These are phyloP conservation scores for Paraphaeosphaeria minitans DNA, from an alignment of 2,329 filamentous ascomycete genomes.

Conservation along the genomic window DNA sequence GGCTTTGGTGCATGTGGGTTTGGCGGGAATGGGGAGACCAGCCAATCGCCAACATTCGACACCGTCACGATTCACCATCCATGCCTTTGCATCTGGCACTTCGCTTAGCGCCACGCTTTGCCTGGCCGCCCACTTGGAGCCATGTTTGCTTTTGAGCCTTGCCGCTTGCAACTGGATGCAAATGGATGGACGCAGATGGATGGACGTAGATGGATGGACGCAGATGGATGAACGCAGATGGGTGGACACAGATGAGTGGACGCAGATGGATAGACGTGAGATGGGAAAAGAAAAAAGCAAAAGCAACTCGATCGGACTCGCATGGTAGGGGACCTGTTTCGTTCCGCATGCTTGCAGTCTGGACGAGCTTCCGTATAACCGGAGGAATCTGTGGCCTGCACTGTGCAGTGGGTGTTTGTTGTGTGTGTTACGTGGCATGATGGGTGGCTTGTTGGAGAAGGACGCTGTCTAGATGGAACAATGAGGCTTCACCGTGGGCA, in stretches of 20 bases:
- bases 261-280: too few relatives aligned
- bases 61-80: too few relatives aligned
- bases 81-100: conserved; percentile 8
- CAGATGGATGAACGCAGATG: too few relatives aligned
- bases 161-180: conserved; percentile 10
- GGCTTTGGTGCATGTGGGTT: conserved; percentile 12
- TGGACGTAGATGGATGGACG: too few relatives aligned
- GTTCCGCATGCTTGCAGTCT: background rate
- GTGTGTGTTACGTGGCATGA: conserved; percentile 5
- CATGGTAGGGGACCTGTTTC: conserved; percentile 2
- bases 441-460: background rate
- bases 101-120: conserved; percentile 19
- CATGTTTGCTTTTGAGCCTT: conserved; percentile 14
- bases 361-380: background rate
- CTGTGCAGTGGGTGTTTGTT: background rate
- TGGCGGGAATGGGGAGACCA: conserved; percentile 8
- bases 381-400: background rate
- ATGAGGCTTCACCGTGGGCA: background rate
- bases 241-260: too few relatives aligned
- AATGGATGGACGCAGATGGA: too few relatives aligned
- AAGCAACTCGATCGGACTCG: conserved; percentile 7
- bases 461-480: background rate
- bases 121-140: conserved; percentile 15
- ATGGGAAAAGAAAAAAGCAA: conserved; percentile 1
- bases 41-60: conserved; percentile 16